Conservation (phyloP, 2,329 filamentous ascomycete genomes). For the Magnaporthiopsis incrustans region DNA sequence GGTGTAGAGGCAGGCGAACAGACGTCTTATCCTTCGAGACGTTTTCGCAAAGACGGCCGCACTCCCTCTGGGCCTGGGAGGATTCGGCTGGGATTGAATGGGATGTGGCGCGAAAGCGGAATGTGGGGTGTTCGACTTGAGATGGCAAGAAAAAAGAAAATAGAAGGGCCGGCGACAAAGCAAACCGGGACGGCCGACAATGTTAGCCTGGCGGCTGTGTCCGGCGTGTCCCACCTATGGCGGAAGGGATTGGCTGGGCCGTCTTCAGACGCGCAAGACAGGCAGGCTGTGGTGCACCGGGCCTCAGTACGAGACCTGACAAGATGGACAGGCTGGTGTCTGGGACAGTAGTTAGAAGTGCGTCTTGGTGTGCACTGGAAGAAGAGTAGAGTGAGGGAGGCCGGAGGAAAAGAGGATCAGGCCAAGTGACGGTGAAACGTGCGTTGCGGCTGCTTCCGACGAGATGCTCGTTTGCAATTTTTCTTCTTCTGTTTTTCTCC, state of each 20-base stretch:
- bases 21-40: not conserved
- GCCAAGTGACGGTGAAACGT: not conserved
- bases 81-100: not conserved
- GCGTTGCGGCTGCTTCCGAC: not conserved
- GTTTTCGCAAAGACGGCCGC: not conserved
- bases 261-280: not conserved
- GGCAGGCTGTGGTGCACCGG: not conserved
- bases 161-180: not conserved
- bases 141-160: not conserved
- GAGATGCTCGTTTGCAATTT: not conserved
- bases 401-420: not conserved
- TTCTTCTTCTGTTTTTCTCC: not conserved
- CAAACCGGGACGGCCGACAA: not conserved
- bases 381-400: not conserved
- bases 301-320: not conserved
- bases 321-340: not conserved
- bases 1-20: not conserved
- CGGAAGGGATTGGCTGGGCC: not conserved
- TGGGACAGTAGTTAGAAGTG: not conserved
- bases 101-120: not conserved
- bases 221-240: not conserved
- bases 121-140: not conserved
- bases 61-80: not conserved
- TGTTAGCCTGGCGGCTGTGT: not conserved
- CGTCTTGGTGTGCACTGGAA: not conserved